Evolutionary conservation across 805 yeast genomes (phyloP).

Genomic region (Metschnikowia gelsemii): DNA sequence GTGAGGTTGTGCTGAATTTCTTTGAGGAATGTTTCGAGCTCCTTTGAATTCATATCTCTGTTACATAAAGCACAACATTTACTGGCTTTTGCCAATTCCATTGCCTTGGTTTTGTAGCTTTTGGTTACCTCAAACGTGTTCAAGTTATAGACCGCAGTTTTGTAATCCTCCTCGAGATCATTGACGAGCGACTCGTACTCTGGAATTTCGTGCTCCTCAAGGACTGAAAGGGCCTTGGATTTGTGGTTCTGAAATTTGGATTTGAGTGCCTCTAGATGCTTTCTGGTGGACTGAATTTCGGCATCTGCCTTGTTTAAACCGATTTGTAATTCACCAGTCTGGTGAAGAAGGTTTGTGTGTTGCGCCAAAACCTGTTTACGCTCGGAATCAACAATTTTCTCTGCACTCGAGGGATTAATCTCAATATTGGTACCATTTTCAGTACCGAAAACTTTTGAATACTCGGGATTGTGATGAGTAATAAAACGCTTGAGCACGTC

Average conservation of each 20-base stretch:
- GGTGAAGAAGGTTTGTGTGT: neutral
- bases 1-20: slow-evolving; percentile 32
- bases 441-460: slow-evolving; percentile 20
- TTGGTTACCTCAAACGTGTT: slow-evolving; percentile 70
- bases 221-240: slow-evolving; percentile 24
- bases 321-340: neutral
- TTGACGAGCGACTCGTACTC: slow-evolving; percentile 50
- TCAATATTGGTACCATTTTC: too few relatives aligned
- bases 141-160: slow-evolving; percentile 58
- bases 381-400: slow-evolving; percentile 11
- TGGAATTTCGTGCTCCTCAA: slow-evolving; percentile 41
- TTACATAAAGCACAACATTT: slow-evolving; percentile 72
- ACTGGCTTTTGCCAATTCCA: slow-evolving; percentile 55
- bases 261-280: slow-evolving; percentile 2
- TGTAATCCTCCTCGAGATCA: slow-evolving; percentile 62
- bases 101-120: slow-evolving; percentile 68
- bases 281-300: slow-evolving; percentile 4
- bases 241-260: slow-evolving; percentile 8
- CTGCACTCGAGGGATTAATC: slow-evolving; percentile 19
- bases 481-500: slow-evolving; percentile 29
- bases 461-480: slow-evolving; percentile 22
- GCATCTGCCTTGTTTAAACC: neutral
- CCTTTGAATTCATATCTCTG: slow-evolving; percentile 53
- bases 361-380: slow-evolving; percentile 1
- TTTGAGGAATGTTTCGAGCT: slow-evolving; percentile 28